phyloP scores from a whole-genome alignment of 306 rosid genomes.

The Ammopiptanthus mongolicus region DNA sequence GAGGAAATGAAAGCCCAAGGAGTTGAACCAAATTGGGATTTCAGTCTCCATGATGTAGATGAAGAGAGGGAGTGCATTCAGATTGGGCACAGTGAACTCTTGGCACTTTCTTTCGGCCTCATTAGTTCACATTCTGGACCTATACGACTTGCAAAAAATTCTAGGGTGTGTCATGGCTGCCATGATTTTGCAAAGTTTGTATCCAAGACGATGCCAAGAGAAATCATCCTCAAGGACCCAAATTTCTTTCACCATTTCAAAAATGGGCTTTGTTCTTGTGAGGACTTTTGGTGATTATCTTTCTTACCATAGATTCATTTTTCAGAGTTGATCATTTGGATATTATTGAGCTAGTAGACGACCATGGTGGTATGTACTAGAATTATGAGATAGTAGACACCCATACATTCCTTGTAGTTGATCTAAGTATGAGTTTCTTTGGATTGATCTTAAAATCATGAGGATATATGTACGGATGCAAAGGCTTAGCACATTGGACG shows the following conservation, averaged over 20 bases:
- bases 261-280: slow-evolving; percentile 61
- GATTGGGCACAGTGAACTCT: slow-evolving; percentile 58
- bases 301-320: not conserved
- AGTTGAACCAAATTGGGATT: slow-evolving; percentile 29
- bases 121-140: slow-evolving; percentile 46
- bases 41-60: slow-evolving; percentile 55
- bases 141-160: slow-evolving; percentile 52
- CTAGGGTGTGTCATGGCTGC: slow-evolving; percentile 47
- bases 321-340: not conserved
- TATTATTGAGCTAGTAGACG: not conserved
- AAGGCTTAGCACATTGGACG: too few species aligned
- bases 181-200: slow-evolving; percentile 51
- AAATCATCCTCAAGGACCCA: slow-evolving; percentile 65
- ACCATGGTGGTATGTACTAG: too few species aligned
- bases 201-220: slow-evolving; percentile 42
- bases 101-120: slow-evolving; percentile 67
- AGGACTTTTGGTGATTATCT: slow-evolving; percentile 36
- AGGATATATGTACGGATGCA: too few species aligned
- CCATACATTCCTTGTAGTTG: too few species aligned
- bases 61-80: slow-evolving; percentile 69
- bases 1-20: slow-evolving; percentile 51
- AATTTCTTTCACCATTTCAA: slow-evolving; percentile 59
- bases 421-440: too few species aligned
- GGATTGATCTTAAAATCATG: too few species aligned
- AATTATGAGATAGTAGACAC: too few species aligned